Evolutionary conservation across 106 monocot genomes (phyloP).

Genomic region (Phalaenopsis equestris): DNA sequence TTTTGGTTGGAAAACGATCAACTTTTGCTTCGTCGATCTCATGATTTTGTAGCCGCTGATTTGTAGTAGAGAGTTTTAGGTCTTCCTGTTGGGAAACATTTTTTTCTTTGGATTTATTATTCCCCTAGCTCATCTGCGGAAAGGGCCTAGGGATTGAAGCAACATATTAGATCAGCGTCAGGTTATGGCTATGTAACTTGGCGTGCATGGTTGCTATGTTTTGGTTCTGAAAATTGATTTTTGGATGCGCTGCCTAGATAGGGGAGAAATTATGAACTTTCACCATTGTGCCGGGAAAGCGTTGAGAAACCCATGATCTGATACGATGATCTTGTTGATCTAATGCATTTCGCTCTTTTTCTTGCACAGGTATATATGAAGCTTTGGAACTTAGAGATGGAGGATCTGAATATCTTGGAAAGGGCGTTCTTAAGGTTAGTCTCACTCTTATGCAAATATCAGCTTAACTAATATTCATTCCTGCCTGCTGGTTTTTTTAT

Average conservation of each 20-base stretch:
- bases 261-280: not conserved
- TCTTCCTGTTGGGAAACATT: not conserved
- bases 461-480: not conserved
- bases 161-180: not conserved
- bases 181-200: not conserved
- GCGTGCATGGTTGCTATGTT: not conserved
- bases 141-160: not conserved
- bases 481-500: not conserved
- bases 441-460: not conserved
- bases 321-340: not conserved
- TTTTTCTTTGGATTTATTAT: not conserved
- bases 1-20: not conserved
- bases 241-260: not conserved
- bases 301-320: not conserved
- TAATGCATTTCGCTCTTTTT: not conserved
- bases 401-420: conserved; percentile 85
- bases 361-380: conserved; percentile 70
- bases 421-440: conserved; percentile 81
- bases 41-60: not conserved
- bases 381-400: conserved; percentile 96
- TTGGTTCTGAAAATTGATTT: not conserved
- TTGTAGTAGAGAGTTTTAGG: not conserved
- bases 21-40: not conserved
- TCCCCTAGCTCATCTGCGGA: not conserved
- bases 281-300: not conserved